phyloP scores from a whole-genome alignment of 1,139 yeast genomes.

The Candida pseudocylindracea region DNA sequence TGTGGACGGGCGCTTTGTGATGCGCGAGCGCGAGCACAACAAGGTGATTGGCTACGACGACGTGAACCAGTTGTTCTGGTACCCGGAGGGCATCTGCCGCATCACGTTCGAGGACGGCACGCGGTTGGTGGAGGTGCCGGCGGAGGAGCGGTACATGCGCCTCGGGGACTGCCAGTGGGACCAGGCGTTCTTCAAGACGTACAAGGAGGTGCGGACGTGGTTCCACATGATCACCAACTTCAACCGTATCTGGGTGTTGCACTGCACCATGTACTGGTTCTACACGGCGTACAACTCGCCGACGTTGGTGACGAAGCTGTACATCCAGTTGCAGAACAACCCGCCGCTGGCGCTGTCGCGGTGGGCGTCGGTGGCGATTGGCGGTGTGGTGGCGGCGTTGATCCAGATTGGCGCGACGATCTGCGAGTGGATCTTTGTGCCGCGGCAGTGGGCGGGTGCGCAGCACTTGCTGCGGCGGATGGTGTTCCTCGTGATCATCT shows the following conservation, averaged over 20 bases:
- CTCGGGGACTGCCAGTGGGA: slow-evolving; percentile 89
- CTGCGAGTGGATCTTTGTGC: slow-evolving; percentile 91
- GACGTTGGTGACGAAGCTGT: slow-evolving; percentile 68
- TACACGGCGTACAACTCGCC: slow-evolving; percentile 87
- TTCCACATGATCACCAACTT: slow-evolving; percentile 87
- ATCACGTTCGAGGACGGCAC: slow-evolving; percentile 82
- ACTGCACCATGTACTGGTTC: slow-evolving; percentile 82
- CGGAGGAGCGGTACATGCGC: slow-evolving; percentile 71
- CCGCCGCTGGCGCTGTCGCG: slow-evolving; percentile 71
- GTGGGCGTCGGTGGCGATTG: slow-evolving; percentile 88
- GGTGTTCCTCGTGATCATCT: slow-evolving; percentile 43
- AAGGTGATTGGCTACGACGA: slow-evolving; percentile 93
- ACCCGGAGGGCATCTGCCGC: slow-evolving; percentile 95
- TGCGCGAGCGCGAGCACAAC: slow-evolving; percentile 94
- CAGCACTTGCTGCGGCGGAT: slow-evolving; percentile 86
- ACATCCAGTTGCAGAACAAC: slow-evolving; percentile 62
- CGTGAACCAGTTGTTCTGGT: slow-evolving; percentile 97
- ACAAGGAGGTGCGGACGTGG: slow-evolving; percentile 95
- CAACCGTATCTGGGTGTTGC: slow-evolving; percentile 96
- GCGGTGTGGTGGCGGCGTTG: slow-evolving; percentile 68
- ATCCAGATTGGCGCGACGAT: slow-evolving; percentile 77
- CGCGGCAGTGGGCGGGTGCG: slow-evolving; percentile 98
- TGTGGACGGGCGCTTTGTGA: slow-evolving; percentile 83
- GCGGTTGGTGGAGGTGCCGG: slow-evolving; percentile 74
- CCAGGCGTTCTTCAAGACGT: slow-evolving; percentile 86